Evolutionary conservation across 1,284 basidiomycete species (phyloP).

Genomic region (Neolentinus lepideus): DNA sequence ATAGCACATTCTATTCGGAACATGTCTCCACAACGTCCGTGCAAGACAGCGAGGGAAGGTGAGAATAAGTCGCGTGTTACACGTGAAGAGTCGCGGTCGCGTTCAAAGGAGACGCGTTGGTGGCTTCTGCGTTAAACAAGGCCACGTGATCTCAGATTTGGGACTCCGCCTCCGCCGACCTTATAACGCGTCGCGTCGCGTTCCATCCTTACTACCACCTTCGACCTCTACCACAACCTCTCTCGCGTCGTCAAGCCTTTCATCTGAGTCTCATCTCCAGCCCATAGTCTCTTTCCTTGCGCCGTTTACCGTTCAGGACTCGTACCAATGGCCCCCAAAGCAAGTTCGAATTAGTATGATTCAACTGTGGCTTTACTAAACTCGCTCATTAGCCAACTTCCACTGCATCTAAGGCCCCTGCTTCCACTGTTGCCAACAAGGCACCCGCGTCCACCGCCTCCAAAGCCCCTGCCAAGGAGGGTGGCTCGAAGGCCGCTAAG

Average conservation of each 20-base stretch:
- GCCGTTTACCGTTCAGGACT: background rate
- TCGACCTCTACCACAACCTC: slow-evolving; percentile 1
- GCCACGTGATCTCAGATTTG: background rate
- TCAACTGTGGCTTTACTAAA: background rate
- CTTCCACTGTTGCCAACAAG: slow-evolving; percentile 42
- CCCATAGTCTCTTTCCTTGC: background rate
- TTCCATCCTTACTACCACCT: background rate
- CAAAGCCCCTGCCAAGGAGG: slow-evolving; percentile 45
- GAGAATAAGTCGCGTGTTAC: background rate
- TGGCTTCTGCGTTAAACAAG: background rate
- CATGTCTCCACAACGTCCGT: background rate
- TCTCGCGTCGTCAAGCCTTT: background rate
- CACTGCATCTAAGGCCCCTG: slow-evolving; percentile 43
- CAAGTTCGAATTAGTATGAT: slow-evolving; percentile 2
- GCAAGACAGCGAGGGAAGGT: background rate
- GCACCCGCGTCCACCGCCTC: slow-evolving; percentile 46
- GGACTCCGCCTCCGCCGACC: background rate
- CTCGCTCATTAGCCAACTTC: slow-evolving; percentile 31
- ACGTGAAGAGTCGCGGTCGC: background rate
- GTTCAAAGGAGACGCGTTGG: background rate
- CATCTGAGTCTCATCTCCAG: background rate
- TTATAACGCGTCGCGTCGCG: slow-evolving; percentile 2
- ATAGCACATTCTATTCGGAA: background rate
- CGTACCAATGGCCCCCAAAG: slow-evolving; percentile 22
- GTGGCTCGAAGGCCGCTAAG: slow-evolving; percentile 37